Conservation (phyloP, 768 basidiomycete species). For the Boletales sp. region DNA sequence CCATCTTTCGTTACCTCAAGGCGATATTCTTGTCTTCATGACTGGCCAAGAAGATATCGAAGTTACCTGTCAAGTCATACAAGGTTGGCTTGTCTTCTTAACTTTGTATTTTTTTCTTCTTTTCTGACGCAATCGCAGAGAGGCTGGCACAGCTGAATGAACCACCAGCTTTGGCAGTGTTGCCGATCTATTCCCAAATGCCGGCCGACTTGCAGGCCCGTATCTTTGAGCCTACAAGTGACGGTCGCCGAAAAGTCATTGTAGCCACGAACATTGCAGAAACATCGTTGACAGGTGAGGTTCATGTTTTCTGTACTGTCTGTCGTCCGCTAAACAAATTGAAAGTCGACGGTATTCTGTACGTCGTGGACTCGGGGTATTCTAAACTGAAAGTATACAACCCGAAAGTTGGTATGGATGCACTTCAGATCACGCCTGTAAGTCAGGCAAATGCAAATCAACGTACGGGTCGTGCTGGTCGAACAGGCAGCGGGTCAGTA, state of each 20-base stretch:
- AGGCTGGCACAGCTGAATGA: slow-evolving; percentile 91
- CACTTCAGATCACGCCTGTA: slow-evolving; percentile 97
- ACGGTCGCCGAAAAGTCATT: slow-evolving; percentile 94
- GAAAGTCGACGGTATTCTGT: slow-evolving; percentile 93
- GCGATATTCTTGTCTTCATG: slow-evolving; percentile 98
- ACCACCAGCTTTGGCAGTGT: slow-evolving; percentile 78
- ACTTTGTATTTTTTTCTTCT: neutral
- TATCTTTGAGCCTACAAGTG: slow-evolving; percentile 91
- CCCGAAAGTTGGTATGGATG: slow-evolving; percentile 99
- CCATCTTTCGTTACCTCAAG: slow-evolving; percentile 86
- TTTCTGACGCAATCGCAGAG: slow-evolving; percentile 47
- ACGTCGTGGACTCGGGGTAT: slow-evolving; percentile 94
- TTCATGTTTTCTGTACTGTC: neutral
- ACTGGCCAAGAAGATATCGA: slow-evolving; percentile 99
- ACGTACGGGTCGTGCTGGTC: slow-evolving; percentile 91
- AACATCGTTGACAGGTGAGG: slow-evolving; percentile 85
- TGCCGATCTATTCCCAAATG: slow-evolving; percentile 99
- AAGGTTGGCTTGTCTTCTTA: slow-evolving; percentile 46
- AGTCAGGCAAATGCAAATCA: slow-evolving; percentile 98
- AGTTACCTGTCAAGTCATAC: slow-evolving; percentile 89
- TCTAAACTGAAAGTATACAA: slow-evolving; percentile 99
- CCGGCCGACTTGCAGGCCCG: slow-evolving; percentile 98
- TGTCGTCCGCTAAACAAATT: slow-evolving; percentile 4
- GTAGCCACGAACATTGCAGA: slow-evolving; percentile 99
- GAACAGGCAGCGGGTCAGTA: slow-evolving; percentile 90